phyloP scores from a whole-genome alignment of 768 basidiomycete species.

The Vararia minispora region DNA sequence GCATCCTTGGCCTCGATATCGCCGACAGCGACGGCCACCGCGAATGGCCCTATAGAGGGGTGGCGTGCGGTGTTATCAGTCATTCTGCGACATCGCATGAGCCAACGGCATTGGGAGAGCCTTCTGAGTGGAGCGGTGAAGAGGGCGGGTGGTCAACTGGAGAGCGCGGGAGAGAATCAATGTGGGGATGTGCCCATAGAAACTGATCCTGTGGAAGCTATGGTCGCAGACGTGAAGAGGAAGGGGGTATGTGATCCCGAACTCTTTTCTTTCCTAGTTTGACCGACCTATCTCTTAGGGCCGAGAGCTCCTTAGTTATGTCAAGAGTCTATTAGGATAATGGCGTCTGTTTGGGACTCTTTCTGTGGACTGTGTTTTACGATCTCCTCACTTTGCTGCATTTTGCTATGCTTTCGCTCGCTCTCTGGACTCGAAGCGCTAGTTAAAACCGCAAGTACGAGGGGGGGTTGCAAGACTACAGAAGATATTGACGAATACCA shows the following conservation, averaged over 20 bases:
- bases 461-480: too few species aligned
- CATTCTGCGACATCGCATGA: slow-evolving; percentile 53
- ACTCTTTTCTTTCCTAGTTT: neutral
- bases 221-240: slow-evolving; percentile 69
- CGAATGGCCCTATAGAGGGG: slow-evolving; percentile 43
- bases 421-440: too few species aligned
- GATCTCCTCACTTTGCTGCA: too few species aligned
- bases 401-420: too few species aligned
- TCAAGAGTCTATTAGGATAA: slow-evolving; percentile 12
- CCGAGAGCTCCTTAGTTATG: slow-evolving; percentile 12
- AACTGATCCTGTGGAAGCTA: slow-evolving; percentile 47
- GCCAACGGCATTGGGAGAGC: slow-evolving; percentile 36
- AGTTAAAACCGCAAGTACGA: too few species aligned
- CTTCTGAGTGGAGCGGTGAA: neutral
- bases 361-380: too few species aligned
- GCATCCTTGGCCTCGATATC: slow-evolving; percentile 19
- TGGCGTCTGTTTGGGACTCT: too few species aligned
- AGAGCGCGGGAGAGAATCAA: slow-evolving; percentile 13
- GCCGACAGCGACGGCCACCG: slow-evolving; percentile 19
- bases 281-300: slow-evolving; percentile 30
- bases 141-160: slow-evolving; percentile 8
- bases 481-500: too few species aligned
- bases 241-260: slow-evolving; percentile 44
- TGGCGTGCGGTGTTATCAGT: slow-evolving; percentile 73
- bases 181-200: slow-evolving; percentile 20